Conservation (phyloP, 345 rosid genomes). For the Hevea brasiliensis region DNA sequence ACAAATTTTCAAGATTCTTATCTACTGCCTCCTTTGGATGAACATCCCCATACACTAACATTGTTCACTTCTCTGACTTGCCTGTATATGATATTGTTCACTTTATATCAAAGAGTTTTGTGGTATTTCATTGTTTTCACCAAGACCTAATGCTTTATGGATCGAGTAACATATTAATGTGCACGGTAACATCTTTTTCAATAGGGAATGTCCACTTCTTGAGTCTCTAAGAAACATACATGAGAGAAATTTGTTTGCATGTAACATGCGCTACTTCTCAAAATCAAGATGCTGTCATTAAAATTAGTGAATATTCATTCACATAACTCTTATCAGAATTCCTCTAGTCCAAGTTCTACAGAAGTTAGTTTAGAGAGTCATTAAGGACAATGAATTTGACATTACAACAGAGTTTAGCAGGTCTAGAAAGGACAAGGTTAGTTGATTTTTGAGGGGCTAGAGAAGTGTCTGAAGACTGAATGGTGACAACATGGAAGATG, state of each 20-base stretch:
- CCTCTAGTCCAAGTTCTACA: conserved; percentile 51
- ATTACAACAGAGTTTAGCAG: conserved; percentile 33
- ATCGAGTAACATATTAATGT: conserved; percentile 19
- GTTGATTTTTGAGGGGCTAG: conserved; percentile 62
- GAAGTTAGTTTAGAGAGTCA: conserved; percentile 62
- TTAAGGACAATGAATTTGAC: conserved; percentile 33
- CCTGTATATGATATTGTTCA: background rate
- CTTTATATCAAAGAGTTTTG: background rate
- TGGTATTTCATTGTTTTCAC: background rate
- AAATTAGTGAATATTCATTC: conserved; percentile 38
- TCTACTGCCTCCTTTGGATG: background rate
- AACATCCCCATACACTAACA: background rate
- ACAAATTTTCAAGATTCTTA: background rate
- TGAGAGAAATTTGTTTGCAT: no score
- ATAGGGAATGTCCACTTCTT: conserved; percentile 53
- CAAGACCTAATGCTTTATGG: conserved; percentile 8
- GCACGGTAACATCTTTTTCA: conserved; percentile 9
- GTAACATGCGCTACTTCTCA: conserved; percentile 47
- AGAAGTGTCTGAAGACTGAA: conserved; percentile 74
- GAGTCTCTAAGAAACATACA: no score
- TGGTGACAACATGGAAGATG: conserved; percentile 49
- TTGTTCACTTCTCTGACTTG: background rate
- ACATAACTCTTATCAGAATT: conserved; percentile 44
- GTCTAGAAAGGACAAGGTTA: conserved; percentile 35
- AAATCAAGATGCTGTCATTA: conserved; percentile 46